A percentile compares a stretch with the other conserved stretches of the same genome.
Conservation (phyloP, 345 rosid genomes). For the Camelina laxa region DNA sequence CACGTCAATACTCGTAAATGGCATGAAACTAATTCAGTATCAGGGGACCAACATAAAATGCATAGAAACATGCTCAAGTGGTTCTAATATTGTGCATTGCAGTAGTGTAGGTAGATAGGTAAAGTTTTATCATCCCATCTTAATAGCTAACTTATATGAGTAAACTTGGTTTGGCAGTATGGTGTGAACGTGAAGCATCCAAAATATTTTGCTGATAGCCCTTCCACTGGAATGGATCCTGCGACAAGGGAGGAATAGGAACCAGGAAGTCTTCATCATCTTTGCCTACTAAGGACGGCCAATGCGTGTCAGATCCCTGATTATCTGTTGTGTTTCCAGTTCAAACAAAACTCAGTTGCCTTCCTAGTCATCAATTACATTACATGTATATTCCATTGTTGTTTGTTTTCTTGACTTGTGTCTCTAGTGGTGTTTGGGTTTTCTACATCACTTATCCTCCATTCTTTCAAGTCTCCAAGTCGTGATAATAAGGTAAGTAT, state of each 20-base stretch:
- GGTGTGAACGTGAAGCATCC: conserved; percentile 95
- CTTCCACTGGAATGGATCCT: conserved; percentile 69
- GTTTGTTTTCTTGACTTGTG: conserved; percentile 25
- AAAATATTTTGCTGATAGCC: conserved; percentile 86
- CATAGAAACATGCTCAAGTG: background rate
- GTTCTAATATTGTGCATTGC: conserved; percentile 11
- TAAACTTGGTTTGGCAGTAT: conserved; percentile 54
- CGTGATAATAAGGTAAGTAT: conserved; percentile 8
- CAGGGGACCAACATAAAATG: background rate
- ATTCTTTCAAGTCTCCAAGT: conserved; percentile 16
- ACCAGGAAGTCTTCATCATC: conserved; percentile 10
- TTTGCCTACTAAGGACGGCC: conserved; percentile 4
- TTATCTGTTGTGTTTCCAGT: conserved; percentile 22
- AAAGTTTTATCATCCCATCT: background rate
- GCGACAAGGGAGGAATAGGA: conserved; percentile 64
- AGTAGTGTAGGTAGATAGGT: conserved; percentile 11
- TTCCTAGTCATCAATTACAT: conserved; percentile 23
- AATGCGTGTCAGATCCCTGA: conserved; percentile 13
- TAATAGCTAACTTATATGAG: conserved; percentile 14
- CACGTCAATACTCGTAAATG: too few species aligned
- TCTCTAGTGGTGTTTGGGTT: conserved; percentile 6
- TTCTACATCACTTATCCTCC: conserved; percentile 4
- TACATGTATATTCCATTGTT: conserved; percentile 35
- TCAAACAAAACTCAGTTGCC: conserved; percentile 18
- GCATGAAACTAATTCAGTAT: conserved; percentile 10